Conservation (phyloP, 306 rosid species). For the Gastrolobium bilobum region DNA sequence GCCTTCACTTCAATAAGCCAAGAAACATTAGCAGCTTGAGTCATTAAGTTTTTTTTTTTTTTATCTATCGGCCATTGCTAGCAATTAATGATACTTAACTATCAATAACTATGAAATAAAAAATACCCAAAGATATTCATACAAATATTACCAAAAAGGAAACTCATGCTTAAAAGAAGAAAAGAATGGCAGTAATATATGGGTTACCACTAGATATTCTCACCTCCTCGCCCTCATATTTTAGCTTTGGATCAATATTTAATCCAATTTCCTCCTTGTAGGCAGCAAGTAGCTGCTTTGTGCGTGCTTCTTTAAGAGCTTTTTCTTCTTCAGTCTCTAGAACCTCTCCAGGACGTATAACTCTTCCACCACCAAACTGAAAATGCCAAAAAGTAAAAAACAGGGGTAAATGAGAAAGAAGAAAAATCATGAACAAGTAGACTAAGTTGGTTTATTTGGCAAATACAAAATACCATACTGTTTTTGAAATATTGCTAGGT, state of each 20-base stretch:
- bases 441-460: neutral
- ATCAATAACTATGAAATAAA: neutral
- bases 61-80: neutral
- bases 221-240: conserved; percentile 85
- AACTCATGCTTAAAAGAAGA: conserved; percentile 5
- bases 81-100: conserved; percentile 27
- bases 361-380: conserved; percentile 94
- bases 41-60: neutral
- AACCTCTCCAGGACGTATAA: conserved; percentile 76
- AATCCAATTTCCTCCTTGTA: conserved; percentile 72
- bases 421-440: conserved; percentile 10
- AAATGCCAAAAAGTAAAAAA: neutral
- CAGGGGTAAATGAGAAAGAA: conserved; percentile 12
- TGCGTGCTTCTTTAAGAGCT: conserved; percentile 77
- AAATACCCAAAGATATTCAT: conserved; percentile 21
- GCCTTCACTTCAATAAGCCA: conserved; percentile 22
- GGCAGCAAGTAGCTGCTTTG: conserved; percentile 75
- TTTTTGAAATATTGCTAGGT: conserved; percentile 85
- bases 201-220: neutral
- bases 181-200: conserved; percentile 9
- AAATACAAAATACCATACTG: conserved; percentile 62
- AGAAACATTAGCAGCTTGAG: conserved; percentile 11
- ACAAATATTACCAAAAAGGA: conserved; percentile 30
- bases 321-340: conserved; percentile 88
- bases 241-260: conserved; percentile 71